Conservation (phyloP, 176 grass and related monocot genomes). For the Aegilops bicornis region DNA sequence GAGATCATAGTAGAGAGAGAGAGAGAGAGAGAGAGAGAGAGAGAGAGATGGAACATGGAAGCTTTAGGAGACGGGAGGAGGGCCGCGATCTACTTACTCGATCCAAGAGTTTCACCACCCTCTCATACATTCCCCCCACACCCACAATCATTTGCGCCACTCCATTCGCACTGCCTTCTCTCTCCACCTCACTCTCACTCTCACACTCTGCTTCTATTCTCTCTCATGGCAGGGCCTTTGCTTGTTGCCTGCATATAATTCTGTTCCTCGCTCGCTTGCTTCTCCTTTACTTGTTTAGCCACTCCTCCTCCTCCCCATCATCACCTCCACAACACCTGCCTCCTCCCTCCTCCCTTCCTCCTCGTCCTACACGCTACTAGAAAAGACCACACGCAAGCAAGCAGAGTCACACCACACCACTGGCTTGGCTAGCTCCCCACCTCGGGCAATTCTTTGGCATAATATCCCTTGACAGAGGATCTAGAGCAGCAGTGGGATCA, state of each 20-base stretch:
- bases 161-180: not conserved
- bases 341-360: not conserved
- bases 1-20: no score
- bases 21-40: no score
- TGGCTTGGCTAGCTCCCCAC: no score
- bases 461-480: not conserved
- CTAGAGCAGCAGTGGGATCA: not conserved
- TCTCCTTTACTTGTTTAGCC: slow-evolving; percentile 32
- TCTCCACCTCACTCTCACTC: no score
- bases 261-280: slow-evolving; percentile 25
- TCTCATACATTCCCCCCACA: slow-evolving; percentile 12
- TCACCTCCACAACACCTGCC: slow-evolving; percentile 45
- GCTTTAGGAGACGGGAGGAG: not conserved
- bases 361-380: not conserved
- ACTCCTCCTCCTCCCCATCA: slow-evolving; percentile 17
- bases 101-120: slow-evolving; percentile 43
- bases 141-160: slow-evolving; percentile 43
- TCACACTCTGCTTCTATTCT: no score
- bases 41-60: no score
- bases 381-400: not conserved
- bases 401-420: no score
- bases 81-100: slow-evolving; percentile 46
- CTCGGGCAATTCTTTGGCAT: not conserved
- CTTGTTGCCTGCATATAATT: slow-evolving; percentile 38
- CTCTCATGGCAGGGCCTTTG: no score